Evolutionary conservation across 208 protist genomes (phyloP), one percentile per base, ranked within the genome.

Genomic region (Leishmania aethiopica): DNA sequence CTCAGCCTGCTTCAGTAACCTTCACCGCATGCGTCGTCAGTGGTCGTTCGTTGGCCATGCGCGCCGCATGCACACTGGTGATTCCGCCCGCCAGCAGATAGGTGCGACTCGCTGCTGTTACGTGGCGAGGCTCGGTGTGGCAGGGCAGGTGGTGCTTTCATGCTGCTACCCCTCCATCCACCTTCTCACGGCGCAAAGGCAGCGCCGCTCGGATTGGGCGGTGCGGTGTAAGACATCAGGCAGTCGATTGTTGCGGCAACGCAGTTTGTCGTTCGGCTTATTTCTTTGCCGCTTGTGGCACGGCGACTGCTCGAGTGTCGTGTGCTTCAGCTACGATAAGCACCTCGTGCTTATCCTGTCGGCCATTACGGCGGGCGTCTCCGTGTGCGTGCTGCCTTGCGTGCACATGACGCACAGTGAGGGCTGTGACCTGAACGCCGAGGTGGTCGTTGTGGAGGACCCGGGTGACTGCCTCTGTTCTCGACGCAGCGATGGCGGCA

Each of bases 241-340:
- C 92, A 95, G 66, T 87, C 88, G 0, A 78, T 80, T 47, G 85
- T 85, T n/a, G 85, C 83, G 22, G 75, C 87, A 13, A 84, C 86
- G n/a, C 92, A 89, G 17, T 90, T 87, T 79, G 81, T 91, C 19
- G 90, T 92, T 7, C 90, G 89, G n/a, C 82, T 92, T 64, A 75
- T 91, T 22, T 74, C 86, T 6, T 75, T 88, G 0, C 82, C 88
- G 15, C 60, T 93, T 19, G 93, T 93, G 85, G 88, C 92, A 13
- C 93, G 88, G 86, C 92, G 90, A 49, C 80, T 96, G 22, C 66
- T 57, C 19, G 79, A 79, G 15, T 55, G 53, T 0, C 82, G 84
- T 22, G 6, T 77, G 5, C 78, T 94, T 77, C 92, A 90, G 25
- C 93, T 95, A 57, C 90, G 93, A 71, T 85, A 94, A 94, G 79